phyloP scores from a whole-genome alignment of 2,329 filamentous ascomycete species.

The Zalaria sp. region DNA sequence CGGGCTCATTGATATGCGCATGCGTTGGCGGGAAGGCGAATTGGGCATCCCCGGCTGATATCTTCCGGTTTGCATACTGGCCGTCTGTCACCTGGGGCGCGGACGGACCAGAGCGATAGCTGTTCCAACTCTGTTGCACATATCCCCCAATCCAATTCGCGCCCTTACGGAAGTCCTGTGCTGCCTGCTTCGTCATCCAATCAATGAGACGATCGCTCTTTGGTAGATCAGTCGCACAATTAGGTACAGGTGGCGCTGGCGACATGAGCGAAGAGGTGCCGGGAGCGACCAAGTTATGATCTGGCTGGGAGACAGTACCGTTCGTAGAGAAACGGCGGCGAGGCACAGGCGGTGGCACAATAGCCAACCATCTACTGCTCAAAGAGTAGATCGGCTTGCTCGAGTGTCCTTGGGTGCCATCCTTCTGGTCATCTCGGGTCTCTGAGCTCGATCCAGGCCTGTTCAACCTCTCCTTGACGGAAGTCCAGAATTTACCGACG shows the following conservation, averaged over 20 bases:
- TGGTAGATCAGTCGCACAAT: slow-evolving; percentile 48
- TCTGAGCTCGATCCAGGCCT: neutral
- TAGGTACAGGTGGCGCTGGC: slow-evolving; percentile 53
- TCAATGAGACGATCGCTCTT: slow-evolving; percentile 45
- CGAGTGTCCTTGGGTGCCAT: neutral
- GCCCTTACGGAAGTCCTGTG: slow-evolving; percentile 61
- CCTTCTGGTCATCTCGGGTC: neutral
- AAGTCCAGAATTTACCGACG: slow-evolving; percentile 85
- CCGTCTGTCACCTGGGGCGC: neutral
- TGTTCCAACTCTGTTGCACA: slow-evolving; percentile 63
- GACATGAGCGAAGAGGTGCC: slow-evolving; percentile 46
- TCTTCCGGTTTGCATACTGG: slow-evolving; percentile 13
- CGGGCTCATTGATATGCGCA: slow-evolving; percentile 41
- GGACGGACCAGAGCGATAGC: slow-evolving; percentile 50
- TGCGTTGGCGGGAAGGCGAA: slow-evolving; percentile 59
- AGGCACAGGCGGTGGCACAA: slow-evolving; percentile 53
- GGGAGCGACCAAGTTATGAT: slow-evolving; percentile 39
- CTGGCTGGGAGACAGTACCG: slow-evolving; percentile 43
- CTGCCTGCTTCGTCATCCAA: slow-evolving; percentile 61
- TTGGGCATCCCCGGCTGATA: neutral
- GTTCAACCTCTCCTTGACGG: slow-evolving; percentile 1
- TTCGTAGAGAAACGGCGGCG: slow-evolving; percentile 57
- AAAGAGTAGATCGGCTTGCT: slow-evolving; percentile 51
- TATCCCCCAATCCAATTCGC: slow-evolving; percentile 67
- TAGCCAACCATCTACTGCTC: slow-evolving; percentile 62